Evolutionary conservation across 225 moss, liverwort and hornwort genomes (phyloP).

Genomic region (Ulota crispa): DNA sequence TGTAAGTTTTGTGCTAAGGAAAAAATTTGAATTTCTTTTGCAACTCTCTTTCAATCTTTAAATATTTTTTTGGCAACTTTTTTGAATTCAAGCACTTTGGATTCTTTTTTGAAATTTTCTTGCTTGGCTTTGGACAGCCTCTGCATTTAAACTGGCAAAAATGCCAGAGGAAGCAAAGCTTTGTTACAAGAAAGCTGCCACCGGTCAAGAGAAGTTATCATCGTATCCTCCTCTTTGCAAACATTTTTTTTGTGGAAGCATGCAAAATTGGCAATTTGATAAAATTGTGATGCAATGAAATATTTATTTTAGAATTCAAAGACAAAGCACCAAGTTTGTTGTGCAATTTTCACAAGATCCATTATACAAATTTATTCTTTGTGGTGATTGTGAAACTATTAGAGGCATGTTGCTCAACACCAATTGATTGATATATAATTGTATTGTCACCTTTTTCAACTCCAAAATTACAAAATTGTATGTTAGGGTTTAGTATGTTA

Average conservation of each 20-base stretch:
- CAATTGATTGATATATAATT: background rate
- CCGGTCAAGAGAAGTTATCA: slow-evolving; percentile 80
- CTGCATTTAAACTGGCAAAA: slow-evolving; percentile 74
- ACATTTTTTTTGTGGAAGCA: background rate
- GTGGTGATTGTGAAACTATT: background rate
- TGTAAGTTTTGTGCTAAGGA: background rate
- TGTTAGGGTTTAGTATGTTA: background rate
- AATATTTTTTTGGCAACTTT: background rate
- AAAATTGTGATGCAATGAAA: background rate
- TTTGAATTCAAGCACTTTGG: background rate
- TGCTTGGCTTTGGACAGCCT: slow-evolving; percentile 30
- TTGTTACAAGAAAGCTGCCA: slow-evolving; percentile 87
- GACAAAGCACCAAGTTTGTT: background rate
- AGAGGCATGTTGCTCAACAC: background rate
- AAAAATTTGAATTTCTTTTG: background rate
- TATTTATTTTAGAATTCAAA: background rate
- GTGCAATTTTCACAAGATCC: background rate
- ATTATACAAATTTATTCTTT: background rate
- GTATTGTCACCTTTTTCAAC: background rate
- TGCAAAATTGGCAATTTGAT: background rate
- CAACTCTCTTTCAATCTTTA: background rate
- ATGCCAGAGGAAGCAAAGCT: slow-evolving; percentile 66
- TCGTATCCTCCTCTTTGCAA: slow-evolving; percentile 72
- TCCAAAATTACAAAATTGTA: background rate
- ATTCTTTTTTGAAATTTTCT: background rate